These are phyloP conservation scores for Aquilaria malaccensis DNA, from an alignment of 345 rosid species.

Conservation along the genomic window DNA sequence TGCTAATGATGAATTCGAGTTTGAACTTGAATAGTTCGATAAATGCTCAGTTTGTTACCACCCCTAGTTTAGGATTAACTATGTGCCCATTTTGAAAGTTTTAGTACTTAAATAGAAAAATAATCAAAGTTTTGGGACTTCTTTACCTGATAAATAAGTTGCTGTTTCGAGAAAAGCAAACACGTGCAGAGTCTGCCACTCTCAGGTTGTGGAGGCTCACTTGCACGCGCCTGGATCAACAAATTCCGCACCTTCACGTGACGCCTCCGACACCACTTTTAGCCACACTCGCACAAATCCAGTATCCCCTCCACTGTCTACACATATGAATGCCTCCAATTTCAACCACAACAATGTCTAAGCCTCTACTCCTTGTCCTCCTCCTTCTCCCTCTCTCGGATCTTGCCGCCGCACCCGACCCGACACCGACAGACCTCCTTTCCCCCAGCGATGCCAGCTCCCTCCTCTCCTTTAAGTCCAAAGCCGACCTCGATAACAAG, in stretches of 20 bases:
- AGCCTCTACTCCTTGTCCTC: conserved; percentile 3
- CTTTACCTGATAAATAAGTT: too few relatives aligned
- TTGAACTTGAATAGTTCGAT: too few relatives aligned
- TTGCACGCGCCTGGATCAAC: too few relatives aligned
- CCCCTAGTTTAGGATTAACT: too few relatives aligned
- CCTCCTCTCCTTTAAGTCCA: conserved; percentile 72
- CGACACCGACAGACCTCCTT: conserved; percentile 31
- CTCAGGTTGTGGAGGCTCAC: too few relatives aligned
- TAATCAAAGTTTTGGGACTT: too few relatives aligned
- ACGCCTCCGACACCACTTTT: conserved; percentile 16
- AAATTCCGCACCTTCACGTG: conserved; percentile 28
- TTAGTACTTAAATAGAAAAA: too few relatives aligned
- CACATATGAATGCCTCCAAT: neutral
- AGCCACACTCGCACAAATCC: conserved; percentile 16
- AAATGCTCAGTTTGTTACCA: too few relatives aligned
- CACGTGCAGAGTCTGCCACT: too few relatives aligned
- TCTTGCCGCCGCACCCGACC: conserved; percentile 16
- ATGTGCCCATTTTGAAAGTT: too few relatives aligned
- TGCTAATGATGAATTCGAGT: too few relatives aligned
- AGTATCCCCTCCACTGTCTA: neutral
- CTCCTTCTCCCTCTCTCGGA: conserved; percentile 14
- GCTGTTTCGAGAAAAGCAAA: too few relatives aligned
- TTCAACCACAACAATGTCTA: neutral
- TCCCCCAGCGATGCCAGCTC: conserved; percentile 68
- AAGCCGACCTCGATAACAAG: conserved; percentile 73